Base-by-base conservation (phyloP, 2,329 filamentous ascomycete species). In the Trichoderma sp. region DNA sequence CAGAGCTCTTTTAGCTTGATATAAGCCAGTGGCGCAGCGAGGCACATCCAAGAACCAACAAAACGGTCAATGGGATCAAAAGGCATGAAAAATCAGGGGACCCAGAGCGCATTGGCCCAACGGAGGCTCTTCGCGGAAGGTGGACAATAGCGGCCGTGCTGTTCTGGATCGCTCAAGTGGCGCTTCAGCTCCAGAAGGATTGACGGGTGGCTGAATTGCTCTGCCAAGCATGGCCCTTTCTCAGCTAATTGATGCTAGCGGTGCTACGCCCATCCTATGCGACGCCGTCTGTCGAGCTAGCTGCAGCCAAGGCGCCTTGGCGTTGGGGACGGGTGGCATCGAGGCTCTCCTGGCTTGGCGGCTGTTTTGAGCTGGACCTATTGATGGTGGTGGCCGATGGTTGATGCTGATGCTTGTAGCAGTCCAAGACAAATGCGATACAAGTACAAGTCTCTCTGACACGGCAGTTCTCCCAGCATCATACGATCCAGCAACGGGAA, bases 101-200 rank as follows among this genome's bases (percentile, higher is more conserved):
- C 16, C 3, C 40, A 10, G 40, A 43, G 40, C 40, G 40, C 19
- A 16, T 8, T 53, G 27, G 8, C 7, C 31, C 47, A 19, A 37
- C 31, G 52, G 24, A 33, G 35, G 62, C 62, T 66, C 53, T 66
- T 55, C 31, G 13, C 49, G 24, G 27, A n/a, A 61, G 27, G 37
- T 16, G 47, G 60, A 37, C 19, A 43, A 29, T 27, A 35, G 27
- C 53, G 5, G 35, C 33, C 33, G 3, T 31, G 29, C n/a, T 35
- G 35, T 21, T 58, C 64, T 27, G 35, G 63, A 67, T 59, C 37
- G 64, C 49, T 57, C 24, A 27, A 52, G 64, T 59, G 64, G 55
- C 64, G 64, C 64, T 67, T 59, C 63, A 58, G 29, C 63, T 52
- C 63, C 37, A 49, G 63, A 24, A 66, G 63, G 63, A 66, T 66